These are phyloP conservation scores for Phaeomoniella chlamydospora DNA, from an alignment of 2,329 filamentous ascomycete genomes.

Conservation along the genomic window DNA sequence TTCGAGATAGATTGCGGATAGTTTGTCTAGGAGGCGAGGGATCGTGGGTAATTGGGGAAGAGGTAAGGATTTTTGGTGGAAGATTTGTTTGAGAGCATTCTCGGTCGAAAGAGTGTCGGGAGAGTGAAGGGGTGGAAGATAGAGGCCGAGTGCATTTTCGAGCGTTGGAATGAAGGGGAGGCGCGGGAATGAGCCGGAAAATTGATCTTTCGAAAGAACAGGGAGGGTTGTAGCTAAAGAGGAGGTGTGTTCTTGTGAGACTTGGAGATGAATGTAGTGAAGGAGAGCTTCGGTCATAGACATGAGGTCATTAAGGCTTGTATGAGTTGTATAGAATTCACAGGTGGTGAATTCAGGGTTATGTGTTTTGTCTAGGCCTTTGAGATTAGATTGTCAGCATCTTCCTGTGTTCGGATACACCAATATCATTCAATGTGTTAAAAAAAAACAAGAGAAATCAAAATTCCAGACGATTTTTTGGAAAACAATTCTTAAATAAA, in stretches of 20 bases:
- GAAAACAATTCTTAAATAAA: background rate
- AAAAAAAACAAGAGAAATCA: no score
- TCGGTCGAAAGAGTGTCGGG: conserved; percentile 35
- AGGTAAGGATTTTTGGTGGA: conserved; percentile 32
- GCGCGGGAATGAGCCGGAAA: conserved; percentile 43
- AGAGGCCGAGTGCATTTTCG: conserved; percentile 49
- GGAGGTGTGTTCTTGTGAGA: conserved; percentile 14
- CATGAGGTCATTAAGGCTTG: conserved; percentile 62
- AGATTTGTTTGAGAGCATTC: conserved; percentile 41
- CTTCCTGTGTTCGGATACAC: no score
- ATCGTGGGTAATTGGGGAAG: conserved; percentile 40
- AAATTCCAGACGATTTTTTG: no score
- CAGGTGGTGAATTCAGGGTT: conserved; percentile 97
- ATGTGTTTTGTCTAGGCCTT: conserved; percentile 66
- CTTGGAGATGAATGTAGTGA: conserved; percentile 39
- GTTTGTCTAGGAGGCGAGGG: conserved; percentile 64
- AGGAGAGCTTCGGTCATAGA: conserved; percentile 60
- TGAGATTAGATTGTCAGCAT: no score
- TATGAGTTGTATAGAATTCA: conserved; percentile 87
- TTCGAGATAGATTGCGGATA: conserved; percentile 66
- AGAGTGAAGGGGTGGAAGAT: conserved; percentile 51
- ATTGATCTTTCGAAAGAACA: conserved; percentile 37
- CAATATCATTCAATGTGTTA: no score
- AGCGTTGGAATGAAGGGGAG: conserved; percentile 75
- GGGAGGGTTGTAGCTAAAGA: conserved; percentile 11